These are phyloP conservation scores for Laguncularia racemosa DNA, from an alignment of 345 rosid genomes.

Conservation along the genomic window DNA sequence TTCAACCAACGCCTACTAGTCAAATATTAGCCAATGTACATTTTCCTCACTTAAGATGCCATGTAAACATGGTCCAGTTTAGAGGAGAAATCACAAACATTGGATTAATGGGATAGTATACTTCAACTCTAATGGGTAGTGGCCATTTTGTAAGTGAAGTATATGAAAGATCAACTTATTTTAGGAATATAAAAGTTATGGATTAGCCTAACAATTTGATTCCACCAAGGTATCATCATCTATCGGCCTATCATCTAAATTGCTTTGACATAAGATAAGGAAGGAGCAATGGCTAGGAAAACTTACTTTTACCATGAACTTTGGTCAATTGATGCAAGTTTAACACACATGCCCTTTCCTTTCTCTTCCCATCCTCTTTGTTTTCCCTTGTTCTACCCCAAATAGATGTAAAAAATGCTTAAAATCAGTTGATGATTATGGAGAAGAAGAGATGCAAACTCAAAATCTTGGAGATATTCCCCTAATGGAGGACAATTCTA, in stretches of 20 bases:
- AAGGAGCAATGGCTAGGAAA: conserved; percentile 74
- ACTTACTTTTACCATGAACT: conserved; percentile 88
- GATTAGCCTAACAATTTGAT: conserved; percentile 93
- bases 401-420: too few species aligned
- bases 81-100: conserved; percentile 92
- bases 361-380: too few species aligned
- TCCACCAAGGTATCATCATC: conserved; percentile 54
- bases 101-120: conserved; percentile 68
- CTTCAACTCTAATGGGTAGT: conserved; percentile 92
- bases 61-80: conserved; percentile 91
- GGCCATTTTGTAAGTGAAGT: conserved; percentile 92
- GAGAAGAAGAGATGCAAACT: too few species aligned
- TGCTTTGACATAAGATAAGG: conserved; percentile 93
- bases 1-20: conserved; percentile 79
- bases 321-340: too few species aligned
- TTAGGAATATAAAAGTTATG: conserved; percentile 71
- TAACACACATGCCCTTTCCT: too few species aligned
- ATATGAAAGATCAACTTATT: conserved; percentile 75
- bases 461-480: too few species aligned
- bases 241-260: conserved; percentile 76
- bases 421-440: too few species aligned
- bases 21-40: conserved; percentile 88
- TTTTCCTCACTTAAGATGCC: conserved; percentile 83
- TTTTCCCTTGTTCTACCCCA: too few species aligned
- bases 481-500: too few species aligned